Conservation (phyloP, 139 green algal species). For the Asterochloris sp. region DNA sequence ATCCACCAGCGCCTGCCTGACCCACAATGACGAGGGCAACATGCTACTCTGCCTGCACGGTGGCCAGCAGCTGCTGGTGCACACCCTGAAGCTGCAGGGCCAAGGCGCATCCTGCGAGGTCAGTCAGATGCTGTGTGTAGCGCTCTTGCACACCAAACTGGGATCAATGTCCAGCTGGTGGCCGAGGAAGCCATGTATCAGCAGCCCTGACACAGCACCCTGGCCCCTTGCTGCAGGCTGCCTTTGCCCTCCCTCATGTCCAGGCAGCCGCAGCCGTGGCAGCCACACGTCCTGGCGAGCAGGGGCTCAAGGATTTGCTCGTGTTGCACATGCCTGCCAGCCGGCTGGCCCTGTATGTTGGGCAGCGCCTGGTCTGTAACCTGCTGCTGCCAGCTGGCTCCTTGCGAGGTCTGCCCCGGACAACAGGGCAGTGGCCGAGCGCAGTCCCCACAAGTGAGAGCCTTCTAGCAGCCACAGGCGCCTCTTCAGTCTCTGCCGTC, state of each 20-base stretch:
- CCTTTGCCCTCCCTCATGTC: slow-evolving; percentile 37
- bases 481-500: too few species aligned
- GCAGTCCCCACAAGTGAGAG: too few species aligned
- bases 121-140: not conserved
- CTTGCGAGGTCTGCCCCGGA: not conserved
- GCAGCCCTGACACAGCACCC: not conserved
- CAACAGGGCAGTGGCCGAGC: too few species aligned
- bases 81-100: not conserved
- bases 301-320: slow-evolving; percentile 44
- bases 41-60: slow-evolving; percentile 47
- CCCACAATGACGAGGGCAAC: slow-evolving; percentile 30
- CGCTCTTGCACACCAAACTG: not conserved
- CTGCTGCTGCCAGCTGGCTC: slow-evolving; percentile 2
- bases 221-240: slow-evolving; percentile 18
- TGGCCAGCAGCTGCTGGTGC: not conserved
- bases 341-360: slow-evolving; percentile 43
- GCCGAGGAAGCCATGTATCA: not conserved
- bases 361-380: slow-evolving; percentile 21
- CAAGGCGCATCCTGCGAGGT: not conserved
- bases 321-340: slow-evolving; percentile 40
- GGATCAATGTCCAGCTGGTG: too few species aligned
- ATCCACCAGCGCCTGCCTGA: slow-evolving; percentile 24
- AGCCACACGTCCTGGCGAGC: slow-evolving; percentile 16
- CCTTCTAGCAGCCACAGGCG: too few species aligned
- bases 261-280: slow-evolving; percentile 36